Evolutionary conservation across 139 green algal species (phyloP).

Genomic region (Zygnema cylindricum): DNA sequence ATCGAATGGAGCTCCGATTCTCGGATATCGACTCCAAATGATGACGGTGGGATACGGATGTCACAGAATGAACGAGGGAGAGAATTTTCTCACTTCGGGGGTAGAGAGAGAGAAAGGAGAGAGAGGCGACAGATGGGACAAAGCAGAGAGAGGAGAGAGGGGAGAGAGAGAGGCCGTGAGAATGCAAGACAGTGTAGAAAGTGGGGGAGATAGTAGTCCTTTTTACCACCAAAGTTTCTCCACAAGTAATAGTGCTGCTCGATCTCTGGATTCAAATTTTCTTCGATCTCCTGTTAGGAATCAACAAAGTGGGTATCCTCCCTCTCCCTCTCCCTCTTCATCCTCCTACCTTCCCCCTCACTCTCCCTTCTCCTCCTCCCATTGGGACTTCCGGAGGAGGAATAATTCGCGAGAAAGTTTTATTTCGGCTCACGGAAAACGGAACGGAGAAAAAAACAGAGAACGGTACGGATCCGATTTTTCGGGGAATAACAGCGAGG

Average conservation of each 20-base stretch:
- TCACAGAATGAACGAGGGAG: neutral
- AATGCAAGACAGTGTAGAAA: neutral
- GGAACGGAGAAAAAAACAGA: neutral
- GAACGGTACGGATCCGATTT: neutral
- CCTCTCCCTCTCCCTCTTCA: conserved; percentile 12
- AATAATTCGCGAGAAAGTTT: neutral
- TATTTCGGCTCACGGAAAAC: neutral
- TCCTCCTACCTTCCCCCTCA: neutral
- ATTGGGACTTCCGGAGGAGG: neutral
- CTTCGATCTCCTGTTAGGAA: neutral
- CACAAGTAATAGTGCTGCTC: too few species aligned
- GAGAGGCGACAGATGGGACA: neutral
- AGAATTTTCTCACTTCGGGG: too few species aligned
- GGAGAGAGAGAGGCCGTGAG: neutral
- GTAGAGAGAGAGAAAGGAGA: neutral
- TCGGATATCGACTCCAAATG: neutral
- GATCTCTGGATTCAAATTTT: neutral
- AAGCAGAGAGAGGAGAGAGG: too few species aligned
- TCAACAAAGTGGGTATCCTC: neutral
- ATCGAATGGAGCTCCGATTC: neutral
- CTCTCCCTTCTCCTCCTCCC: neutral
- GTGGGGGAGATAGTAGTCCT: neutral
- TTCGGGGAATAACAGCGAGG: neutral
- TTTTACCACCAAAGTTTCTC: neutral
- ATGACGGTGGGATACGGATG: neutral